Percentiles rank a stretch among this genome's conserved stretches.
Evolutionary conservation across 192 early-diverging fungal genomes (phyloP).

Genomic region (Gamsiella multidivaricata): DNA sequence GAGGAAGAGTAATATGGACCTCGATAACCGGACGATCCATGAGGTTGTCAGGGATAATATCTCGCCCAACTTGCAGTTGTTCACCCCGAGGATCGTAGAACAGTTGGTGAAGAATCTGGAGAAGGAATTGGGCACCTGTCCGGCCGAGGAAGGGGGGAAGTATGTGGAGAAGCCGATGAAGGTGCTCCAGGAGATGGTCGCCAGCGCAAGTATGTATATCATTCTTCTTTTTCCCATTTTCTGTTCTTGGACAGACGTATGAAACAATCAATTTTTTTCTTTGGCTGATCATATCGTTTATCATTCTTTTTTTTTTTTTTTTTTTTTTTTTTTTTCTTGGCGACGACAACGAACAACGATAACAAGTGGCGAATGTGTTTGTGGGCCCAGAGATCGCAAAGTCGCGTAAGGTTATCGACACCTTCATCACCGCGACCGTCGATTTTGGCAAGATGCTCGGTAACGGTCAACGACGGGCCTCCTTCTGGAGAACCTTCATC

Average conservation of each 20-base stretch:
- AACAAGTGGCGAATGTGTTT: slow-evolving; percentile 42
- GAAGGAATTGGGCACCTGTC: not conserved
- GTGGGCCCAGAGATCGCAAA: slow-evolving; percentile 40
- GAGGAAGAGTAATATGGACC: slow-evolving; percentile 19
- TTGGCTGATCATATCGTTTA: slow-evolving; percentile 1
- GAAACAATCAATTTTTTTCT: too few species aligned
- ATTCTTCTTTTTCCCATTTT: not conserved
- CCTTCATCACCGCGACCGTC: slow-evolving; percentile 26
- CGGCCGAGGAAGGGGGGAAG: slow-evolving; percentile 12
- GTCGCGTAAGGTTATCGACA: slow-evolving; percentile 17
- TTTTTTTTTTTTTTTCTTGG: not conserved
- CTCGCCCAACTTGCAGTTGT: slow-evolving; percentile 33
- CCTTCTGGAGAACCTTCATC: slow-evolving; percentile 6
- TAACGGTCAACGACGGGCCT: not conserved
- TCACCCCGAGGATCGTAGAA: slow-evolving; percentile 22
- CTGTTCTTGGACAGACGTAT: too few species aligned
- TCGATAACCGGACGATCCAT: slow-evolving; percentile 16
- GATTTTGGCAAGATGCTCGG: slow-evolving; percentile 32
- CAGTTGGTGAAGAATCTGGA: slow-evolving; percentile 28
- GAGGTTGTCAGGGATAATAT: slow-evolving; percentile 39
- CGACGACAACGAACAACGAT: too few species aligned
- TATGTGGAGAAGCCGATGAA: slow-evolving; percentile 15
- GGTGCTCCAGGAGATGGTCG: slow-evolving; percentile 41
- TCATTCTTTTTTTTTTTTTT: slow-evolving; percentile 2
- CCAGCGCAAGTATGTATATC: slow-evolving; percentile 44